A percentile compares a stretch with the other conserved stretches of the same genome.
Evolutionary conservation across 768 basidiomycete genomes (phyloP).

Genomic region (Podaxis sp.): DNA sequence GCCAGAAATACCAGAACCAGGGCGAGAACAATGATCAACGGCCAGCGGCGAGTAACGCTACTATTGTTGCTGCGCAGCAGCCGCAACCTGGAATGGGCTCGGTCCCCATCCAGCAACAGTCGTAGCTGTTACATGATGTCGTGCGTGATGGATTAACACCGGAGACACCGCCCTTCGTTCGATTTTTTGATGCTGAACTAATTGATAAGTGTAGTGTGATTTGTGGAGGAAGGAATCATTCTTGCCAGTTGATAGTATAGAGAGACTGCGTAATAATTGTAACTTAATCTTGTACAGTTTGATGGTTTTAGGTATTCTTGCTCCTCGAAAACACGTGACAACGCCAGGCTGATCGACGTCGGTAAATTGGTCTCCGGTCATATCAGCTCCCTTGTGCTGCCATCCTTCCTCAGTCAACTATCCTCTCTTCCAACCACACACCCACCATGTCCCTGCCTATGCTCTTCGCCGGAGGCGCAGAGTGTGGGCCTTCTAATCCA

Average conservation of each 20-base stretch:
- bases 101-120: neutral
- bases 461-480: slow-evolving; percentile 69
- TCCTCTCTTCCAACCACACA: slow-evolving; percentile 10
- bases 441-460: slow-evolving; percentile 72
- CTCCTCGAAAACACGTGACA: slow-evolving; percentile 17
- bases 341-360: slow-evolving; percentile 7
- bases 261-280: slow-evolving; percentile 8
- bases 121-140: neutral
- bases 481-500: slow-evolving; percentile 86
- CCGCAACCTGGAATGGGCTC: slow-evolving; percentile 1
- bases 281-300: slow-evolving; percentile 12
- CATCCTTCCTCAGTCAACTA: neutral
- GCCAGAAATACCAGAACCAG: slow-evolving; percentile 34
- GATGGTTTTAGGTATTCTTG: neutral
- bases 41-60: neutral
- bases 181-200: slow-evolving; percentile 6
- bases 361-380: slow-evolving; percentile 1
- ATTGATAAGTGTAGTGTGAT: slow-evolving; percentile 1
- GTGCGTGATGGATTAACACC: neutral
- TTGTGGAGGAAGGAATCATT: slow-evolving; percentile 12
- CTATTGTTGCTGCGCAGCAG: slow-evolving; percentile 4
- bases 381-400: neutral
- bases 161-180: slow-evolving; percentile 6
- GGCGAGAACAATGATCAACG: slow-evolving; percentile 18
- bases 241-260: slow-evolving; percentile 1